Conservation (phyloP, 345 rosid genomes). For the Noccaea bulbosa region DNA sequence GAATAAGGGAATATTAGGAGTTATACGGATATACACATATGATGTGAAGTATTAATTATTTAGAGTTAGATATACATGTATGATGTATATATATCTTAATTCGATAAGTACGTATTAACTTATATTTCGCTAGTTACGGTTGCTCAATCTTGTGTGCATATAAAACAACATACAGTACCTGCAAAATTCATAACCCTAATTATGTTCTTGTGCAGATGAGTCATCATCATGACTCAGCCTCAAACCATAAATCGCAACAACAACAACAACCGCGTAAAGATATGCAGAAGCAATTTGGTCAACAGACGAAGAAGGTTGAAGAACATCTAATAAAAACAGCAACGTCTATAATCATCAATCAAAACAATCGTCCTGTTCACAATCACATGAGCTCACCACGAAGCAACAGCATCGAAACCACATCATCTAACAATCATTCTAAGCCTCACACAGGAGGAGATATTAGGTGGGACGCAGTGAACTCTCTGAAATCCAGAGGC, state of each 20-base stretch:
- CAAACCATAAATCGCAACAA: constrained; percentile 26
- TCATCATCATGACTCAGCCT: constrained; percentile 28
- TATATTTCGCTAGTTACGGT: background rate
- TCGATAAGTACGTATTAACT: background rate
- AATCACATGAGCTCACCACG: constrained; percentile 28
- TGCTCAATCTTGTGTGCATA: background rate
- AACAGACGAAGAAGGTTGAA: constrained; percentile 18
- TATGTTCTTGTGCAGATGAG: constrained; percentile 24
- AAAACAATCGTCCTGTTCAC: background rate
- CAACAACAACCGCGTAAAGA: constrained; percentile 17
- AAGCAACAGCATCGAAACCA: constrained; percentile 29
- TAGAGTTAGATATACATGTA: constrained; percentile 10
- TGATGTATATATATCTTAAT: background rate
- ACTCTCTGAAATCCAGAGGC: constrained; percentile 32
- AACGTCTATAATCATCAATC: constrained; percentile 15
- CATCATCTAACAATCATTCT: constrained; percentile 16
- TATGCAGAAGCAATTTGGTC: constrained; percentile 21
- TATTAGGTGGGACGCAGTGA: constrained; percentile 61
- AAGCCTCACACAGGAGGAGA: constrained; percentile 55
- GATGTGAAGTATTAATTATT: background rate
- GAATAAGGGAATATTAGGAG: background rate
- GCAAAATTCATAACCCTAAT: background rate
- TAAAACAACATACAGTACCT: too few species aligned
- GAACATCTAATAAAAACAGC: constrained; percentile 7
- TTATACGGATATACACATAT: background rate